A percentile compares a stretch with the other conserved stretches of the same genome.
Conservation (phyloP, 306 rosid genomes). For the Quillaja saponaria region DNA sequence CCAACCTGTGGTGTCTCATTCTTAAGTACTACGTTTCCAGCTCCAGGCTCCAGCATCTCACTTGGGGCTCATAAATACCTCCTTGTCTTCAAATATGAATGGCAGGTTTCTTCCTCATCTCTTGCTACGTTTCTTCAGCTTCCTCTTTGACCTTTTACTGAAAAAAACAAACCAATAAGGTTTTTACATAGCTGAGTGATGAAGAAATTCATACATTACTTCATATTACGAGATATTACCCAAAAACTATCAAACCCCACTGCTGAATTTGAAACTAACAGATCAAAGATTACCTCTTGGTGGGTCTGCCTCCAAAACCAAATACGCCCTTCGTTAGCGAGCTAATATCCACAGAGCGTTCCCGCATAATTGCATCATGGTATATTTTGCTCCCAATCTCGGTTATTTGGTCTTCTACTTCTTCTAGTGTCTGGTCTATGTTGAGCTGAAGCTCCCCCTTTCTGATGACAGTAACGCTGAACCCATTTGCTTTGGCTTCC, state of each 20-base stretch:
- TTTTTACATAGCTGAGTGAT: slow-evolving; percentile 13
- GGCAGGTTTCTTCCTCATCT: slow-evolving; percentile 14
- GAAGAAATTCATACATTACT: slow-evolving; percentile 16
- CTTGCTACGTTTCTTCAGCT: slow-evolving; percentile 52
- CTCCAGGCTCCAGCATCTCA: too few species aligned
- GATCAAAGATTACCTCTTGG: slow-evolving; percentile 55
- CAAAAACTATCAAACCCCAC: neutral
- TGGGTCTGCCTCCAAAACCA: slow-evolving; percentile 53
- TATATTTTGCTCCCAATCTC: slow-evolving; percentile 96
- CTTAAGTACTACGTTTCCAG: too few species aligned
- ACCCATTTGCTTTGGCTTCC: slow-evolving; percentile 82
- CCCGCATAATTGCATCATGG: slow-evolving; percentile 79
- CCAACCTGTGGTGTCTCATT: too few species aligned
- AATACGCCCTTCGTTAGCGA: slow-evolving; percentile 86
- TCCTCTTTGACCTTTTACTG: slow-evolving; percentile 55
- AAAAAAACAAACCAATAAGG: slow-evolving; percentile 27
- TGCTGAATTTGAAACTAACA: slow-evolving; percentile 17
- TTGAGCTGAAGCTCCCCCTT: slow-evolving; percentile 86
- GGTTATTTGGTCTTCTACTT: slow-evolving; percentile 76
- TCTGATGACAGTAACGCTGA: slow-evolving; percentile 78
- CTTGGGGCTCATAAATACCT: too few species aligned
- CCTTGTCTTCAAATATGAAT: too few species aligned
- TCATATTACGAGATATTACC: neutral
- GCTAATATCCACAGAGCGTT: slow-evolving; percentile 80
- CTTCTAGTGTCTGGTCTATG: slow-evolving; percentile 84